These are phyloP conservation scores for Globisporangium yorkense DNA, from an alignment of 352 stramenopile species.

Conservation along the genomic window DNA sequence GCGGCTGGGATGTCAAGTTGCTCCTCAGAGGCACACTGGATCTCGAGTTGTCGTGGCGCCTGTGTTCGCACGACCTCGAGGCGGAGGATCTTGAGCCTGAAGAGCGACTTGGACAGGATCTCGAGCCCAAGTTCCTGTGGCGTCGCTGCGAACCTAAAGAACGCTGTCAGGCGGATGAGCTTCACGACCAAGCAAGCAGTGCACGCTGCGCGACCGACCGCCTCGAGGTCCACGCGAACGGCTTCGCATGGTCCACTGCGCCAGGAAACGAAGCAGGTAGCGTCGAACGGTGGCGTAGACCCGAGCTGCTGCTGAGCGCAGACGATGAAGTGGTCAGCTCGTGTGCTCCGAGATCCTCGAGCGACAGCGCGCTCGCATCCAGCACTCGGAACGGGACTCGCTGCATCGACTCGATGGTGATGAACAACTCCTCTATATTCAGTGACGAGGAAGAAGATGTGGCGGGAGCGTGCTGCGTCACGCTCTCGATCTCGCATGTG, in stretches of 20 bases:
- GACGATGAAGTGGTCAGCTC: too few species aligned
- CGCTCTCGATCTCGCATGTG: too few species aligned
- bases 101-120: conserved; percentile 3
- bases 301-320: not conserved
- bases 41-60: conserved; percentile 6
- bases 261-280: conserved; percentile 2
- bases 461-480: too few species aligned
- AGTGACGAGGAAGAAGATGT: too few species aligned
- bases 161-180: not conserved
- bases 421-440: too few species aligned
- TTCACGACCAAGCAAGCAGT: not conserved
- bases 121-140: conserved; percentile 16
- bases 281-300: not conserved
- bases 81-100: conserved; percentile 6
- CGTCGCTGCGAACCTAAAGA: conserved; percentile 2
- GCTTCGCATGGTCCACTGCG: not conserved
- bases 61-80: conserved; percentile 3
- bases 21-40: not conserved
- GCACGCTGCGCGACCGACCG: not conserved
- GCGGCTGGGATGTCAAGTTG: not conserved
- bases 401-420: conserved; percentile 1
- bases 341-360: not conserved
- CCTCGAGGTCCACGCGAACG: conserved; percentile 6
- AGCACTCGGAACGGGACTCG: conserved; percentile 14
- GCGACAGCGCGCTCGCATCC: conserved; percentile 2